A percentile compares a stretch with the other conserved stretches of the same genome.
These are phyloP conservation scores for Aspergillus sp. DNA, from an alignment of 2,329 filamentous ascomycete species.

Conservation along the genomic window DNA sequence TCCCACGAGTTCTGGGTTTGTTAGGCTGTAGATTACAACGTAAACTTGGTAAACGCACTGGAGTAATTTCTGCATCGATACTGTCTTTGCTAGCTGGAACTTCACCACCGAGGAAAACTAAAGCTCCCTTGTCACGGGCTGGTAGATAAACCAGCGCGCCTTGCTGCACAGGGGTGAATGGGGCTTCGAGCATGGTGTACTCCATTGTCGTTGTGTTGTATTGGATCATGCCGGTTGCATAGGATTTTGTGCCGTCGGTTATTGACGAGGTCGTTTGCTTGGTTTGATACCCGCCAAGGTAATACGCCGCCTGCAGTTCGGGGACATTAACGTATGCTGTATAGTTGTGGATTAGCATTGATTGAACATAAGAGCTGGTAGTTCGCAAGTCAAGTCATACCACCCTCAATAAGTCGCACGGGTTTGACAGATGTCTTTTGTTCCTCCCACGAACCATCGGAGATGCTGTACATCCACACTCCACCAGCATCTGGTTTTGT, in stretches of 20 bases:
- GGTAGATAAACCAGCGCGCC: slow-evolving; percentile 16
- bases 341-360: background rate
- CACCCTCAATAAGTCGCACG: background rate
- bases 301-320: slow-evolving; percentile 13
- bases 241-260: slow-evolving; percentile 10
- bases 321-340: slow-evolving; percentile 12
- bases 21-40: background rate
- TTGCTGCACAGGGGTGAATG: slow-evolving; percentile 12
- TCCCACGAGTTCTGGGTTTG: slow-evolving; percentile 13
- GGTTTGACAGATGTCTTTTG: slow-evolving; percentile 13
- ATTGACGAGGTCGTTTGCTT: slow-evolving; percentile 13
- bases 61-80: slow-evolving; percentile 11
- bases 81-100: slow-evolving; percentile 14
- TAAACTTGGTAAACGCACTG: background rate
- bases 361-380: background rate
- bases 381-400: background rate
- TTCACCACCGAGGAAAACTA: slow-evolving; percentile 18
- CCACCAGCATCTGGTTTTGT: slow-evolving; percentile 8
- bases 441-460: slow-evolving; percentile 4
- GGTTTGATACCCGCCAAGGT: slow-evolving; percentile 14
- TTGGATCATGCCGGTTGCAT: slow-evolving; percentile 13
- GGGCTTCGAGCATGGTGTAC: slow-evolving; percentile 7
- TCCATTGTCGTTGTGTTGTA: slow-evolving; percentile 16
- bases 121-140: slow-evolving; percentile 9
- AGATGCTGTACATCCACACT: slow-evolving; percentile 10